Base-by-base conservation (phyloP, 257 asterid species). In the Cruciata laevipes region DNA sequence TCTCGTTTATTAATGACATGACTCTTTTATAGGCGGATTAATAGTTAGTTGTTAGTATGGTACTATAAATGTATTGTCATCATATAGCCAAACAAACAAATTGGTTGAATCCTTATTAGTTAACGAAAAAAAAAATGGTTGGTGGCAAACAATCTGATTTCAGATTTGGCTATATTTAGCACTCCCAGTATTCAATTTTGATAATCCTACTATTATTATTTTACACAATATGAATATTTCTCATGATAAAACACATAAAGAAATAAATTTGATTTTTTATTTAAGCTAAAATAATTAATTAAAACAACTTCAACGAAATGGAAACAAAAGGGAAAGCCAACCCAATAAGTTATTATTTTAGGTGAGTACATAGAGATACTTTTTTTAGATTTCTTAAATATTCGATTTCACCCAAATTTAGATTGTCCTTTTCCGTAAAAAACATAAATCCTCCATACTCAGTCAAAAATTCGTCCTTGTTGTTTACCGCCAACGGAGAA, bases 401-500 rank as follows among this genome's bases (percentile, higher is more conserved):
- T 53, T 53, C 60, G 17, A n/a, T 57, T 23, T 23, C 62, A 1
- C 62, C 18, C 14, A 12, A 40, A 42, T 4, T 21, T 64, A 42
- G 17, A 33, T 65, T 24, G 58, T 67, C 31, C 20, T 5, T 66
- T 51, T n/a, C 17, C 30, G 1, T 5, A 1, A 53, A 53, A 53
- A 53, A 53, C 60, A 53, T 8, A 53, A 18, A n/a, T 53, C 20
- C 60, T 53, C 20, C 20, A 4, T 23, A 7, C 44, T 27, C 61
- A 18, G 70, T 66, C 61, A 66, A 49, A n/a, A 66, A 17, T 33
- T 35, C 27, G 49, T 8, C 61, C 7, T 38, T 27, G 24, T 49
- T 47, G 10, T 27, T 47, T 17, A 49, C 61, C n/a, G 24, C 65
- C 58, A 63, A 52, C 62, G 35, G 56, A 63, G 32, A 63, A 51